Percentiles rank a stretch among this genome's conserved stretches.
These are phyloP conservation scores for Basidioascus undulatus DNA, from an alignment of 768 basidiomycete species.

Conservation along the genomic window DNA sequence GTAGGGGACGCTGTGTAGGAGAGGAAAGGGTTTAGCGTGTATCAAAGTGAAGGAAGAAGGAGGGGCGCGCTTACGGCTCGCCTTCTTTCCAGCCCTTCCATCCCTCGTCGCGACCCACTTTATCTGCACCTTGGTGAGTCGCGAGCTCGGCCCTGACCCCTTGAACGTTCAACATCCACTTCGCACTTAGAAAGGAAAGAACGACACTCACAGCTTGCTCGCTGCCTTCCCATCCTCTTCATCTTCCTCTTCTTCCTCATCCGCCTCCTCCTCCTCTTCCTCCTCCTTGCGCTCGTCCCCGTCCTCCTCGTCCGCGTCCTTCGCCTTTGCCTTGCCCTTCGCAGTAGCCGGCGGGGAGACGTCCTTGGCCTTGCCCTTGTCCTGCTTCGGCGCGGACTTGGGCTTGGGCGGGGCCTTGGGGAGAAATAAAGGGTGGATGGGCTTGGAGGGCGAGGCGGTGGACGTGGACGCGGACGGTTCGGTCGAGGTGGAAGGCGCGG, in stretches of 20 bases:
- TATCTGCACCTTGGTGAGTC: constrained; percentile 4
- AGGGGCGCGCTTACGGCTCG: constrained; percentile 40
- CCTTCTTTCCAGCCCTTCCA: constrained; percentile 38
- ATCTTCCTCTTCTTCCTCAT: constrained; percentile 17
- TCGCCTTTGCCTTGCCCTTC: constrained; percentile 6
- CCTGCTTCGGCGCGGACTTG: constrained; percentile 15
- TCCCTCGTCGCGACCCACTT: constrained; percentile 6
- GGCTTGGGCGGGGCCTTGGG: no score
- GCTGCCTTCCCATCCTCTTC: constrained; percentile 22
- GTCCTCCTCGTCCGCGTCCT: constrained; percentile 26
- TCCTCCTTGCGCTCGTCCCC: constrained; percentile 22
- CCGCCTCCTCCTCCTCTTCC: constrained; percentile 16
- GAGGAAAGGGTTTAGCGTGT: not conserved
- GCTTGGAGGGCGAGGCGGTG: constrained; percentile 4
- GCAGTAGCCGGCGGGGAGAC: constrained; percentile 3
- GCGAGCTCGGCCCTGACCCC: constrained; percentile 22
- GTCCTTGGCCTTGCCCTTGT: constrained; percentile 9
- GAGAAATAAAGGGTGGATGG: no score
- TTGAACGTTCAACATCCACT: constrained; percentile 3
- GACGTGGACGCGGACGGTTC: constrained; percentile 2
- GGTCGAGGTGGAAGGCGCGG: not conserved
- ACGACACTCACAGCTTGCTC: constrained; percentile 42
- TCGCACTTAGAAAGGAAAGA: not conserved
- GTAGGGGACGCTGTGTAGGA: constrained; percentile 53
- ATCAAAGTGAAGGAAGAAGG: not conserved